Conservation (phyloP, 306 rosid genomes). For the Adenanthera pavonina region DNA sequence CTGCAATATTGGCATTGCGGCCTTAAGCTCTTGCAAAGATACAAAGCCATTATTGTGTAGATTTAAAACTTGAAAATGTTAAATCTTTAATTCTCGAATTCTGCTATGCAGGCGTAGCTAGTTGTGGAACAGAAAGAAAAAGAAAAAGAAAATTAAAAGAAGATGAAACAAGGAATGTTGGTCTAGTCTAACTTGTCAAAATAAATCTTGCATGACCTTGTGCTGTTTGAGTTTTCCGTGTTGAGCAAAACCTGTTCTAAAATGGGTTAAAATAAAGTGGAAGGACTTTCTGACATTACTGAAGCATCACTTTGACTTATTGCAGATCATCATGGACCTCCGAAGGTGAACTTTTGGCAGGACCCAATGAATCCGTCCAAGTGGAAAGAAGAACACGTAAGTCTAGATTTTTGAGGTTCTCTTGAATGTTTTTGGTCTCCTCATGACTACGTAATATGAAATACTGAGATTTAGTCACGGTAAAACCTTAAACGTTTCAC, state of each 20-base stretch:
- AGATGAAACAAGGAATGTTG: not conserved
- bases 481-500: constrained; percentile 24
- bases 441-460: constrained; percentile 4
- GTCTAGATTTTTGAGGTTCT: constrained; percentile 5
- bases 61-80: not conserved
- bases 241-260: not conserved
- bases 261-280: constrained; percentile 11
- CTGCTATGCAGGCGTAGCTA: not conserved
- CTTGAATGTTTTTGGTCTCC: not conserved
- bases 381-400: constrained; percentile 79
- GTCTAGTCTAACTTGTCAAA: not conserved
- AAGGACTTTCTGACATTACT: not conserved
- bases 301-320: constrained; percentile 20
- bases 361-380: constrained; percentile 67
- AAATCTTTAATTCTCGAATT: too few species aligned
- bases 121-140: not conserved
- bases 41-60: not conserved
- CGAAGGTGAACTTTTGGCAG: constrained; percentile 74
- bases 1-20: not conserved
- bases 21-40: not conserved
- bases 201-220: constrained; percentile 5
- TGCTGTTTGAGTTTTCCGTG: not conserved
- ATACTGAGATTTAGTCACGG: constrained; percentile 5
- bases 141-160: not conserved
- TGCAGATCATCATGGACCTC: constrained; percentile 71